A percentile compares a stretch with the other conserved stretches of the same genome.
phyloP scores from a whole-genome alignment of 2,329 filamentous ascomycete species.

The Aureobasidium uvarum region DNA sequence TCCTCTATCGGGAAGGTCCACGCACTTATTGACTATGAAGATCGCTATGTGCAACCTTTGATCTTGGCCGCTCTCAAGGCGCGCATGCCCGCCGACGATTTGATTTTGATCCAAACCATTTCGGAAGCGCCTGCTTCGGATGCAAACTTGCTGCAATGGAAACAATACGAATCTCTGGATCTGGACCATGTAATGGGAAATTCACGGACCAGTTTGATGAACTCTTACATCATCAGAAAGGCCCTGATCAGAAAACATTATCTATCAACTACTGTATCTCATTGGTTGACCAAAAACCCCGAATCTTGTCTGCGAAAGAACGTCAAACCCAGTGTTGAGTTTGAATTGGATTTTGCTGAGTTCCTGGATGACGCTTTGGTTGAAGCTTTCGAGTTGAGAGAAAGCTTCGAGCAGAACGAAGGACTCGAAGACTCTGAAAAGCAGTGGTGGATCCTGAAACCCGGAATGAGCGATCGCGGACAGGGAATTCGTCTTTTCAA shows the following conservation, averaged over 20 bases:
- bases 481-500: slow-evolving; percentile 90
- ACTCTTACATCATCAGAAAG: slow-evolving; percentile 94
- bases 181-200: slow-evolving; percentile 71
- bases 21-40: slow-evolving; percentile 70
- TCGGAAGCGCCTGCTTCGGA: slow-evolving; percentile 50
- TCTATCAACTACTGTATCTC: slow-evolving; percentile 75
- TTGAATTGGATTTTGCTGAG: slow-evolving; percentile 95
- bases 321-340: slow-evolving; percentile 75
- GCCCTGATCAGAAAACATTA: slow-evolving; percentile 96
- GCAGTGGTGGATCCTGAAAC: slow-evolving; percentile 88
- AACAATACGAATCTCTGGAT: slow-evolving; percentile 81
- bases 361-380: slow-evolving; percentile 91
- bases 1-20: neutral
- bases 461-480: slow-evolving; percentile 93
- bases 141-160: slow-evolving; percentile 68
- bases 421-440: slow-evolving; percentile 42
- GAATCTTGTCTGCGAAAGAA: slow-evolving; percentile 65
- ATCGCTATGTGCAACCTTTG: slow-evolving; percentile 84
- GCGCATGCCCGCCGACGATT: slow-evolving; percentile 53
- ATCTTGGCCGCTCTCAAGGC: slow-evolving; percentile 69
- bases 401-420: slow-evolving; percentile 71
- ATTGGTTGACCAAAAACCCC: slow-evolving; percentile 84
- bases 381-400: slow-evolving; percentile 77
- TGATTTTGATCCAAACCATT: slow-evolving; percentile 51
- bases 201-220: slow-evolving; percentile 64